A percentile compares a stretch with the other conserved stretches of the same genome.
phyloP scores from a whole-genome alignment of 768 basidiomycete species.

The Tremella yokohamensis region DNA sequence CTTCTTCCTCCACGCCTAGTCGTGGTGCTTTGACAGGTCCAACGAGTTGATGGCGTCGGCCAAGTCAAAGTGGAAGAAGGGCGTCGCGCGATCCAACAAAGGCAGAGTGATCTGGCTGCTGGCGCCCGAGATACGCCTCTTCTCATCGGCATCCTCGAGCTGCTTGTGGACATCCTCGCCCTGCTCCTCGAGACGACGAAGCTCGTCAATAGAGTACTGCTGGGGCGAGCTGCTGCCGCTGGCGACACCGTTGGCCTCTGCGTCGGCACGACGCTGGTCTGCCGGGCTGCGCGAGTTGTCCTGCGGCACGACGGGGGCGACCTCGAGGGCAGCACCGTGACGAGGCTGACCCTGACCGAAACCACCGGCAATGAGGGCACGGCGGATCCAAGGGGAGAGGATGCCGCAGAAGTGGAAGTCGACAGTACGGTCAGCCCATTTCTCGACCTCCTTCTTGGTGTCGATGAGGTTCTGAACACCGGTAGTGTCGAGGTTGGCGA shows the following conservation, averaged over 20 bases:
- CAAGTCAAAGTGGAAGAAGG: constrained; percentile 82
- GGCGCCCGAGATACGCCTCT: constrained; percentile 27
- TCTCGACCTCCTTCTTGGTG: constrained; percentile 77
- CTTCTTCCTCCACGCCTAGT: constrained; percentile 5
- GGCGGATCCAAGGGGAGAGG: constrained; percentile 88
- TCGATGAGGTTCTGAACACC: constrained; percentile 88
- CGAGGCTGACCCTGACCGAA: constrained; percentile 67
- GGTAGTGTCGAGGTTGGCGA: constrained; percentile 86
- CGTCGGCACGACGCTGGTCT: constrained; percentile 51
- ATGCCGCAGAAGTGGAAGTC: constrained; percentile 93
- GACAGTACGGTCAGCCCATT: constrained; percentile 68
- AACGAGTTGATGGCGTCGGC: constrained; percentile 40
- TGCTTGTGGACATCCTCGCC: neutral
- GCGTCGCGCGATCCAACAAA: constrained; percentile 43
- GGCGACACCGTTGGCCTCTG: constrained; percentile 15
- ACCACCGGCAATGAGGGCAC: constrained; percentile 71
- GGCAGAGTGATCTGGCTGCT: constrained; percentile 22
- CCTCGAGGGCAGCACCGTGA: constrained; percentile 57
- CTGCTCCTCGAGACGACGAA: neutral
- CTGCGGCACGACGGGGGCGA: constrained; percentile 70
- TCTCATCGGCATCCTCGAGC: constrained; percentile 7
- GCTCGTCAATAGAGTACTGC: neutral
- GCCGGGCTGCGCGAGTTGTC: constrained; percentile 44
- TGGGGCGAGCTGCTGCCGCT: neutral
- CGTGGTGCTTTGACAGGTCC: constrained; percentile 12